Evolutionary conservation across 1,139 yeast species (phyloP).

Genomic region (Suhomyces kunorum): DNA sequence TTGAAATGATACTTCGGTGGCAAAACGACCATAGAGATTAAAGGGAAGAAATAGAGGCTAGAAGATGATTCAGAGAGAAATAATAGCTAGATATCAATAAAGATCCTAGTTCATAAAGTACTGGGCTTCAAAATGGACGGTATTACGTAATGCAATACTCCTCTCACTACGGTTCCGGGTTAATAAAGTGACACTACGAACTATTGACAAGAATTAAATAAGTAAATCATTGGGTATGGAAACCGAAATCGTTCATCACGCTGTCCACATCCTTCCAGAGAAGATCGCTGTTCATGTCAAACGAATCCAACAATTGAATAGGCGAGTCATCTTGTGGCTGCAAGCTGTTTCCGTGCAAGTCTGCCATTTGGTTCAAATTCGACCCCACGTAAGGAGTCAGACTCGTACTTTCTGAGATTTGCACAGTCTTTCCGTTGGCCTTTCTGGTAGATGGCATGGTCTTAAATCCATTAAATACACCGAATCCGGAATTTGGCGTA

Average conservation of each 20-base stretch:
- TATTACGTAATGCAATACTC: not conserved
- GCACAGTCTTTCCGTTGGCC: not conserved
- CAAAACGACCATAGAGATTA: too few species aligned
- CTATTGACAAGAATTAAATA: constrained; percentile 4
- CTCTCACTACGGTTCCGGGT: too few species aligned
- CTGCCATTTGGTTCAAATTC: constrained; percentile 2
- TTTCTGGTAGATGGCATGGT: not conserved
- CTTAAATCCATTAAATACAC: constrained; percentile 2
- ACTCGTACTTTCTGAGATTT: not conserved
- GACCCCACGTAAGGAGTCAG: constrained; percentile 5
- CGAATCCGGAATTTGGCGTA: not conserved
- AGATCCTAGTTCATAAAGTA: too few species aligned
- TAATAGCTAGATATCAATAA: too few species aligned
- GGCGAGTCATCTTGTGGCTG: constrained; percentile 32
- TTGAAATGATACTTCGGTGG: too few species aligned
- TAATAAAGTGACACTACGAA: not conserved
- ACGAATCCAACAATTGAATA: constrained; percentile 25
- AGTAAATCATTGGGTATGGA: constrained; percentile 48
- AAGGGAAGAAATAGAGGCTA: too few species aligned
- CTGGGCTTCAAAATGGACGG: not conserved
- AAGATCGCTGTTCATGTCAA: constrained; percentile 56
- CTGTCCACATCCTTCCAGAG: constrained; percentile 90
- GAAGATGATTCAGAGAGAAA: too few species aligned
- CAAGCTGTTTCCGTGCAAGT: constrained; percentile 1
- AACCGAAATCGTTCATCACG: constrained; percentile 93